These are phyloP conservation scores for Colletotrichum sp. DNA, from an alignment of 2,329 filamentous ascomycete genomes.

Conservation along the genomic window DNA sequence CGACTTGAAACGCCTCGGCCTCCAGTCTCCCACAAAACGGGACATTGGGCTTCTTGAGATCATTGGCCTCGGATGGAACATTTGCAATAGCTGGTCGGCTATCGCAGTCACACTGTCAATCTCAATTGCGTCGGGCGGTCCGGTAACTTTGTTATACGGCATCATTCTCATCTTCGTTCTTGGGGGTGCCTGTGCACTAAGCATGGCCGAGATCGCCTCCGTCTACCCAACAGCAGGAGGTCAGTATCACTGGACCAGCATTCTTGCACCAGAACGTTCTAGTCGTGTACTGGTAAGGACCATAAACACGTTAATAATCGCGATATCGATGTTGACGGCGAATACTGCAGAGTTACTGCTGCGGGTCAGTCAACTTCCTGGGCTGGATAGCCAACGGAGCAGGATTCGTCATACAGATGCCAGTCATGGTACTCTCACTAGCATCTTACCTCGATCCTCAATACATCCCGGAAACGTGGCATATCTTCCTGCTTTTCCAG, in stretches of 20 bases:
- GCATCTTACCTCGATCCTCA: neutral
- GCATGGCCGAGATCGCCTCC: slow-evolving; percentile 39
- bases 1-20: neutral
- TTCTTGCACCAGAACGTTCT: slow-evolving; percentile 26
- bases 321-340: neutral
- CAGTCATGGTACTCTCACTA: neutral
- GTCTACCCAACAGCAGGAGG: slow-evolving; percentile 42
- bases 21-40: neutral
- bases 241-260: slow-evolving; percentile 41
- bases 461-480: slow-evolving; percentile 3
- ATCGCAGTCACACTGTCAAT: slow-evolving; percentile 24
- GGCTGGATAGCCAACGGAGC: slow-evolving; percentile 14
- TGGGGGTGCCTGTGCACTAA: slow-evolving; percentile 28
- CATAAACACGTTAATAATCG: accelerated
- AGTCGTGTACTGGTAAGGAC: neutral
- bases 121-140: slow-evolving; percentile 13
- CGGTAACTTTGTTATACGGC: slow-evolving; percentile 30
- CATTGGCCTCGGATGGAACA: neutral
- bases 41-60: slow-evolving; percentile 3
- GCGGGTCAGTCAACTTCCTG: slow-evolving; percentile 1
- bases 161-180: slow-evolving; percentile 29
- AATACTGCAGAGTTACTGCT: neutral
- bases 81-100: slow-evolving; percentile 30
- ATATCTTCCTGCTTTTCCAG: slow-evolving; percentile 1
- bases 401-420: slow-evolving; percentile 16